phyloP scores from a whole-genome alignment of 371 early-diverging fungal genomes.

The Apophysomyces variabilis region DNA sequence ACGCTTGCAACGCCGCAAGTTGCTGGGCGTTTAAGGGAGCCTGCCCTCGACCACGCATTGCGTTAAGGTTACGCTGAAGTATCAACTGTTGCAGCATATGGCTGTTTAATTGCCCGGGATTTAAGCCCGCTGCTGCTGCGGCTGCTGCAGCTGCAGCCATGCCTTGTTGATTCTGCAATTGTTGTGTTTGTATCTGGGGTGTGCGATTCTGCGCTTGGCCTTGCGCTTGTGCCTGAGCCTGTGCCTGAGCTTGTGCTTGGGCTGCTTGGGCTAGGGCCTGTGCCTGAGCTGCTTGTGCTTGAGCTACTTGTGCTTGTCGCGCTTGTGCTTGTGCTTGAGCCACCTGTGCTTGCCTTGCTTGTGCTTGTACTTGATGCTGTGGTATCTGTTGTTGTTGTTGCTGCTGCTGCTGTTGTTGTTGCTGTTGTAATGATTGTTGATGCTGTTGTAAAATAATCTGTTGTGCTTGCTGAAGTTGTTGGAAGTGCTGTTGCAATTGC shows the following conservation, averaged over 20 bases:
- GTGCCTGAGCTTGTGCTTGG: conserved; percentile 16
- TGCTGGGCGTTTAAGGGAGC: conserved; percentile 31
- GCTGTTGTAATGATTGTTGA: conserved; percentile 13
- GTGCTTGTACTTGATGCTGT: conserved; percentile 25
- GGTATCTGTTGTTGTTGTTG: conserved; percentile 24
- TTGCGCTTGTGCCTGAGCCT: conserved; percentile 23
- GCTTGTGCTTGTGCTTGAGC: conserved; percentile 16
- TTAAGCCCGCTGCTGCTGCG: conserved; percentile 14
- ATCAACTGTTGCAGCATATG: conserved; percentile 43
- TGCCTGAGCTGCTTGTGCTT: conserved; percentile 27
- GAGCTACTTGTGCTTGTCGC: conserved; percentile 21
- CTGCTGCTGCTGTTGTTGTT: conserved; percentile 42
- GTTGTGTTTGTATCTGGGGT: conserved; percentile 28
- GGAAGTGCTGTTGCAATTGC: conserved; percentile 34
- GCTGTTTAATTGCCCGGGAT: conserved; percentile 29
- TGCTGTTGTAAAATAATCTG: conserved; percentile 37
- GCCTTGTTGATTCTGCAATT: conserved; percentile 21
- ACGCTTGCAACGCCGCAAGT: conserved; percentile 31
- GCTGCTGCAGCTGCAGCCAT: conserved; percentile 7
- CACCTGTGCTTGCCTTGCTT: conserved; percentile 19
- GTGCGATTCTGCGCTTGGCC: conserved; percentile 24
- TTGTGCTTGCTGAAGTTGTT: conserved; percentile 35
- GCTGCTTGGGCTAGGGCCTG: conserved; percentile 27
- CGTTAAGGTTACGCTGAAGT: conserved; percentile 30
- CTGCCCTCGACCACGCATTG: conserved; percentile 37